Conservation (phyloP, 768 basidiomycete genomes). For the Mycena kentingensis region DNA sequence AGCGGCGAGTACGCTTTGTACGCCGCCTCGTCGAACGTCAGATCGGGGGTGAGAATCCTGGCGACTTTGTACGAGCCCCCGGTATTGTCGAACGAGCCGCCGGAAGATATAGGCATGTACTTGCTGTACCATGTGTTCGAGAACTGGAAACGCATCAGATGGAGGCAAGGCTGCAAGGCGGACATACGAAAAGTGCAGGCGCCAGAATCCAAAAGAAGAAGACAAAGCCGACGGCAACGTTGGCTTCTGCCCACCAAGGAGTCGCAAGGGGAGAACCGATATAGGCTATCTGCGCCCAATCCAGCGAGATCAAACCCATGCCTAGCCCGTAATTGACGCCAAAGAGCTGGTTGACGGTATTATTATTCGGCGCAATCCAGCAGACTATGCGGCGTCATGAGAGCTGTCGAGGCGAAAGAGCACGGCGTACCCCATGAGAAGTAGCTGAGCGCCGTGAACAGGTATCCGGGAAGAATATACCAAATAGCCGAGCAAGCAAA, state of each 20-base stretch:
- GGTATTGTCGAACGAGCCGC: slow-evolving; percentile 50
- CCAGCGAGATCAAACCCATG: slow-evolving; percentile 62
- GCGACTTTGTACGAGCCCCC: slow-evolving; percentile 32
- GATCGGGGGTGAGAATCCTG: slow-evolving; percentile 30
- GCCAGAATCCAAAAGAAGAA: slow-evolving; percentile 47
- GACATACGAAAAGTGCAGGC: slow-evolving; percentile 49
- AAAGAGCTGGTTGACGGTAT: slow-evolving; percentile 54
- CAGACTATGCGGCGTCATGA: neutral
- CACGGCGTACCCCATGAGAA: slow-evolving; percentile 63
- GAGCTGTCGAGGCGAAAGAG: slow-evolving; percentile 18
- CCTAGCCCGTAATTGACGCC: slow-evolving; percentile 56
- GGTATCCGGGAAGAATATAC: slow-evolving; percentile 50
- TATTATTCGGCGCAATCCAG: slow-evolving; percentile 51
- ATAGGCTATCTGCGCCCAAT: slow-evolving; percentile 64
- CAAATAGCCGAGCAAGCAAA: slow-evolving; percentile 59
- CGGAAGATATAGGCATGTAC: slow-evolving; percentile 45
- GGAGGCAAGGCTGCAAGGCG: slow-evolving; percentile 35
- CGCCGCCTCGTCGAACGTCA: slow-evolving; percentile 32
- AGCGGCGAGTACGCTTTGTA: slow-evolving; percentile 36
- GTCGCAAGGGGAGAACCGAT: slow-evolving; percentile 55
- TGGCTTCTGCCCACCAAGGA: slow-evolving; percentile 53
- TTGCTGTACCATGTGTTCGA: neutral
- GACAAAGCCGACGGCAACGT: slow-evolving; percentile 48
- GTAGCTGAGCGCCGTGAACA: slow-evolving; percentile 54
- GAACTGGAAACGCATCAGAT: neutral